Conservation (phyloP, 176 grass and related monocot species). For the Oryza meyeriana region DNA sequence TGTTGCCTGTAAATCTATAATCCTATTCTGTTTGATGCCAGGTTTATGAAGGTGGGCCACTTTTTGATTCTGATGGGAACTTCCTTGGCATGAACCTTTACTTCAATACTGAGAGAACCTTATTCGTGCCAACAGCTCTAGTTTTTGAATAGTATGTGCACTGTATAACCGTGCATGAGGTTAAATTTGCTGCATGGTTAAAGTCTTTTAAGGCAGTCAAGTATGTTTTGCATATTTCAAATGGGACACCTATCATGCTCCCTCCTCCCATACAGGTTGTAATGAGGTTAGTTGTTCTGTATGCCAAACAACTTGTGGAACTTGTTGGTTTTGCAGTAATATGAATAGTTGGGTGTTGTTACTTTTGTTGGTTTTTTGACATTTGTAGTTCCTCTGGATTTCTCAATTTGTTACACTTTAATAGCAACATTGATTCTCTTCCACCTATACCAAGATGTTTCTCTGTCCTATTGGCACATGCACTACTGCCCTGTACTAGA, state of each 20-base stretch:
- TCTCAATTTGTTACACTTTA: neutral
- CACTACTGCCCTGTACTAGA: too few relatives aligned
- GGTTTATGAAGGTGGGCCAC: neutral
- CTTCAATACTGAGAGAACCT: neutral
- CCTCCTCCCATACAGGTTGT: too few relatives aligned
- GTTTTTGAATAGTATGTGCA: neutral
- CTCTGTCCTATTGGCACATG: neutral
- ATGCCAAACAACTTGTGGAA: too few relatives aligned
- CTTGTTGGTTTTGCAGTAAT: too few relatives aligned
- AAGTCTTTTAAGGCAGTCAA: too few relatives aligned
- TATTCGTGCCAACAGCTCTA: neutral
- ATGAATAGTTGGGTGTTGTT: too few relatives aligned
- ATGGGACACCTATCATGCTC: too few relatives aligned
- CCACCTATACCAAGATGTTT: neutral
- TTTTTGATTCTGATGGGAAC: conserved; percentile 15
- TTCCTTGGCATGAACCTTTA: conserved; percentile 11
- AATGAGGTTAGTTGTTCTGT: too few relatives aligned
- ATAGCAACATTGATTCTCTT: neutral
- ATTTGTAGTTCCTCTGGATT: neutral
- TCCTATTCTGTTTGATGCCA: neutral
- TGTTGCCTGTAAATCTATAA: neutral
- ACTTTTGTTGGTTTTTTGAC: neutral
- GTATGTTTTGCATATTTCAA: too few relatives aligned
- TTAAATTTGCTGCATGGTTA: too few relatives aligned
- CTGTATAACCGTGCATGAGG: too few relatives aligned